These are phyloP conservation scores for Corymbia calophylla DNA, from an alignment of 441 rosid species.

Conservation along the genomic window DNA sequence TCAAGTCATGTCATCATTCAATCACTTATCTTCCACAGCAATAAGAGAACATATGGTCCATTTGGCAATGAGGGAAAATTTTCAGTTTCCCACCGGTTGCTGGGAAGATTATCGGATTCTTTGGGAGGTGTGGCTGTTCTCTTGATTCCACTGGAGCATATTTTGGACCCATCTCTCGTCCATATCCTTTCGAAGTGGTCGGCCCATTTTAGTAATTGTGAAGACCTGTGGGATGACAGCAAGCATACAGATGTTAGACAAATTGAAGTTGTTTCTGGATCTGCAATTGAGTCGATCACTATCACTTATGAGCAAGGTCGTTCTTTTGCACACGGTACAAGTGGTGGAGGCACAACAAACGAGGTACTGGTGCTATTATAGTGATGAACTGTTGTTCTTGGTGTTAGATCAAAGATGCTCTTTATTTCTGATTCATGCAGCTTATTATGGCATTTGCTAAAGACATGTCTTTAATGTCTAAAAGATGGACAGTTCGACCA, in stretches of 20 bases:
- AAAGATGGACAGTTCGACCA: too few species aligned
- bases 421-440: too few species aligned
- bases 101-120: not conserved
- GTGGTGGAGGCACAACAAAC: not conserved
- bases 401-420: not conserved
- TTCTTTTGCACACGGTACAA: not conserved
- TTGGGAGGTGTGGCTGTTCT: not conserved
- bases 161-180: not conserved
- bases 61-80: not conserved
- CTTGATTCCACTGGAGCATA: not conserved
- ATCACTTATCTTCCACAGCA: not conserved
- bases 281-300: not conserved
- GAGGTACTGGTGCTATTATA: not conserved
- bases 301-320: not conserved
- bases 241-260: not conserved
- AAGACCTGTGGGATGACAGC: not conserved
- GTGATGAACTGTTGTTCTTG: not conserved
- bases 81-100: not conserved
- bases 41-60: not conserved
- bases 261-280: not conserved
- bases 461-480: not conserved
- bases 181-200: not conserved
- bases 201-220: not conserved
- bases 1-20: fast-evolving
- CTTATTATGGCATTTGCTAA: too few species aligned